A percentile compares a stretch with the other conserved stretches of the same genome.
phyloP scores from a whole-genome alignment of 495 filamentous ascomycete genomes.

The Xylaria sp. region DNA sequence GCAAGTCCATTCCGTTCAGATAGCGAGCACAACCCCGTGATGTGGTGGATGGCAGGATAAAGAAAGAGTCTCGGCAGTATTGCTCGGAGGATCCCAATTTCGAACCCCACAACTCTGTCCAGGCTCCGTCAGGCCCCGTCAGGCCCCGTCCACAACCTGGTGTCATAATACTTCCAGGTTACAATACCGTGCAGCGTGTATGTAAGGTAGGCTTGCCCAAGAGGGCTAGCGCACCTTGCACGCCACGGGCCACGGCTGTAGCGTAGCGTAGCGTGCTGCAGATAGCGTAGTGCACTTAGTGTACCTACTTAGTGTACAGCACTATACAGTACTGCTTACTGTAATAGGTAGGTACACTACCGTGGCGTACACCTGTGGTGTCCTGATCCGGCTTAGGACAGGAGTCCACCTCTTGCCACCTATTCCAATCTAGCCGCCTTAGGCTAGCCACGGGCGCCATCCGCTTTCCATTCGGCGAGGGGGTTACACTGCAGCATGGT shows the following conservation, averaged over 20 bases:
- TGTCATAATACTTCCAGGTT: no score
- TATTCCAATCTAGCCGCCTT: neutral
- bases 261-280: no score
- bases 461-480: neutral
- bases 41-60: neutral
- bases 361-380: no score
- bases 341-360: no score
- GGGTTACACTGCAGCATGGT: neutral
- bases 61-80: neutral
- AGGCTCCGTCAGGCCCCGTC: no score
- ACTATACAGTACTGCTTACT: no score
- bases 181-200: neutral
- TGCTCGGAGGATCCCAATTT: neutral
- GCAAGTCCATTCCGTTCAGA: neutral
- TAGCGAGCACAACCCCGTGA: neutral
- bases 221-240: neutral
- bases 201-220: neutral
- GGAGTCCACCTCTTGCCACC: no score
- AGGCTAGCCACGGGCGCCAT: neutral
- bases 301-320: neutral
- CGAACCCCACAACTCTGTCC: neutral
- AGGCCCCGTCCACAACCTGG: no score
- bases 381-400: no score
- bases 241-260: neutral
- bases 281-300: neutral